A percentile compares a stretch with the other conserved stretches of the same genome.
phyloP scores from a whole-genome alignment of 2,329 filamentous ascomycete species.

The Ophiostoma angusticollis region DNA sequence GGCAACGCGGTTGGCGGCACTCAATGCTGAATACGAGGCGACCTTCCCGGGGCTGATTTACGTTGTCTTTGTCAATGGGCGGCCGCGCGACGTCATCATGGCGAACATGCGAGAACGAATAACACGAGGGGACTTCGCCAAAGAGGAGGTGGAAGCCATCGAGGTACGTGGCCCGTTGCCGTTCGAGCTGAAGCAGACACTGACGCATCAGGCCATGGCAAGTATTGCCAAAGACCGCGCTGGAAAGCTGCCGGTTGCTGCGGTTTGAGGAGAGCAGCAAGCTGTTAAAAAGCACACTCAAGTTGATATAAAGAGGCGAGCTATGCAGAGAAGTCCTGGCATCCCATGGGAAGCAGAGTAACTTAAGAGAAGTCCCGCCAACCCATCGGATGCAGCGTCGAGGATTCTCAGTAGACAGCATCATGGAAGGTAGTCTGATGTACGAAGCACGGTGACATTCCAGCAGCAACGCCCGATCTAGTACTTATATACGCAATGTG shows the following conservation, averaged over 20 bases:
- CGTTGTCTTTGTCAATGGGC: slow-evolving; percentile 84
- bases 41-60: slow-evolving; percentile 72
- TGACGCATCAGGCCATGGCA: slow-evolving; percentile 62
- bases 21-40: slow-evolving; percentile 73
- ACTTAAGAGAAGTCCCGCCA: no score
- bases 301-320: no score
- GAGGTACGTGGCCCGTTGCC: slow-evolving; percentile 39
- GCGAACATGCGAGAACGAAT: slow-evolving; percentile 69
- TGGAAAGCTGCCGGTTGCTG: slow-evolving; percentile 36
- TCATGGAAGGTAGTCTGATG: no score
- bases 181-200: slow-evolving; percentile 11
- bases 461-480: no score
- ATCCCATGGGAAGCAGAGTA: no score
- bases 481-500: no score
- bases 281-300: no score
- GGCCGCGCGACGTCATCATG: slow-evolving; percentile 62
- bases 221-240: slow-evolving; percentile 77
- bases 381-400: no score
- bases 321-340: no score
- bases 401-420: no score
- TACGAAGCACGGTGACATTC: no score
- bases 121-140: slow-evolving; percentile 47
- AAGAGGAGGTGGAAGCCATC: slow-evolving; percentile 62
- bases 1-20: slow-evolving; percentile 37
- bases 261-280: neutral